Conservation (phyloP, 805 yeast genomes). For the Starmerella ratchasimensis region DNA sequence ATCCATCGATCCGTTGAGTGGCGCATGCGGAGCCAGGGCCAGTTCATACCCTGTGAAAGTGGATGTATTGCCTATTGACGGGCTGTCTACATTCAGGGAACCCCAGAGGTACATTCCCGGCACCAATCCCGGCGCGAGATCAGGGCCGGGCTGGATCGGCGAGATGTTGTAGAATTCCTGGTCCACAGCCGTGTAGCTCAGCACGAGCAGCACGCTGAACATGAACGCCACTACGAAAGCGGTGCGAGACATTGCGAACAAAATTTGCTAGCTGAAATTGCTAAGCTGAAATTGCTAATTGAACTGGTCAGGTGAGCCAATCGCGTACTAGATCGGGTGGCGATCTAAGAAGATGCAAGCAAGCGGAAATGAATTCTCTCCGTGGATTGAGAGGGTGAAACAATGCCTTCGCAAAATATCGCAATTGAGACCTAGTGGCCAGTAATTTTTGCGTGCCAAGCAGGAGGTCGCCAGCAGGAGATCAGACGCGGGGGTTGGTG, state of each 20-base stretch:
- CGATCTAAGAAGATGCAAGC: no score
- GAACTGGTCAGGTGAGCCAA: no score
- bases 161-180: slow-evolving; percentile 1
- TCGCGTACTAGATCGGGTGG: no score
- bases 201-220: slow-evolving; percentile 3
- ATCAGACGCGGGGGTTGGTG: no score
- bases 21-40: slow-evolving; percentile 9
- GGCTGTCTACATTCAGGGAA: neutral
- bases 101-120: slow-evolving; percentile 8
- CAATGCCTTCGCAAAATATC: no score
- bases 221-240: neutral
- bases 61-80: neutral
- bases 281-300: no score
- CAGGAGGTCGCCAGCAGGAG: no score
- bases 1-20: slow-evolving; percentile 1
- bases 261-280: no score
- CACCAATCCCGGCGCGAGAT: slow-evolving; percentile 2
- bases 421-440: no score
- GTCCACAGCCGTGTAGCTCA: slow-evolving; percentile 5
- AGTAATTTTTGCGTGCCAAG: no score
- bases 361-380: no score
- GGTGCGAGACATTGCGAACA: neutral
- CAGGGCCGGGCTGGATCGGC: slow-evolving; percentile 5
- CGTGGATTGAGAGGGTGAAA: no score
- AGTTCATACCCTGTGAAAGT: slow-evolving; percentile 7